phyloP scores from a whole-genome alignment of 805 yeast species.

The Suhomyces sp. region DNA sequence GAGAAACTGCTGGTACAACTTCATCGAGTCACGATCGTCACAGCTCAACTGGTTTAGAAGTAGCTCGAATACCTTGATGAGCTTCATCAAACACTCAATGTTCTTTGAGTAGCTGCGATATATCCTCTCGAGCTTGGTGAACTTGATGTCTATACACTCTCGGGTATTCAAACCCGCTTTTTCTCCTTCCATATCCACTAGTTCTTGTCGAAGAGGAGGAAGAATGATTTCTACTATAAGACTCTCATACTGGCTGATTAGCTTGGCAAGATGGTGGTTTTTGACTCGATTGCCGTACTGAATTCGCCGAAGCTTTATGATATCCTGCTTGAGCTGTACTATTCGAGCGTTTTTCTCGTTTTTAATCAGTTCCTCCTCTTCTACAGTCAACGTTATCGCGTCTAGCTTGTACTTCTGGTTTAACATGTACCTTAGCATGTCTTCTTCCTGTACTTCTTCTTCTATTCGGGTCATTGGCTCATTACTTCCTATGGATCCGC shows the following conservation, averaged over 20 bases:
- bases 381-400: slow-evolving; percentile 3
- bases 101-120: slow-evolving; percentile 7
- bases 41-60: slow-evolving; percentile 3
- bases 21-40: slow-evolving; percentile 1
- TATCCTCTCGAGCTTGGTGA: slow-evolving; percentile 3
- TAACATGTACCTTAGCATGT: slow-evolving; percentile 18
- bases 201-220: slow-evolving; percentile 27
- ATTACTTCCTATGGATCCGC: not conserved
- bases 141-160: slow-evolving; percentile 5
- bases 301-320: slow-evolving; percentile 20
- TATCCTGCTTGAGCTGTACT: slow-evolving; percentile 26
- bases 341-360: slow-evolving; percentile 14
- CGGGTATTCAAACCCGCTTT: not conserved
- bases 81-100: slow-evolving; percentile 5
- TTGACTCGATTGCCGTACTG: slow-evolving; percentile 15
- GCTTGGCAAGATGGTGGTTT: slow-evolving; percentile 21
- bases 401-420: slow-evolving; percentile 27
- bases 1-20: slow-evolving; percentile 9
- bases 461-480: not conserved
- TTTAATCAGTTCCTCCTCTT: not conserved
- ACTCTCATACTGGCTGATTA: slow-evolving; percentile 28
- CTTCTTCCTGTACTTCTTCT: slow-evolving; percentile 1
- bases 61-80: slow-evolving; percentile 1
- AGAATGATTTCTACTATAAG: slow-evolving; percentile 24
- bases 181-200: not conserved